Evolutionary conservation across 495 filamentous ascomycete species (phyloP).

Genomic region (Venustampulla echinocandica): DNA sequence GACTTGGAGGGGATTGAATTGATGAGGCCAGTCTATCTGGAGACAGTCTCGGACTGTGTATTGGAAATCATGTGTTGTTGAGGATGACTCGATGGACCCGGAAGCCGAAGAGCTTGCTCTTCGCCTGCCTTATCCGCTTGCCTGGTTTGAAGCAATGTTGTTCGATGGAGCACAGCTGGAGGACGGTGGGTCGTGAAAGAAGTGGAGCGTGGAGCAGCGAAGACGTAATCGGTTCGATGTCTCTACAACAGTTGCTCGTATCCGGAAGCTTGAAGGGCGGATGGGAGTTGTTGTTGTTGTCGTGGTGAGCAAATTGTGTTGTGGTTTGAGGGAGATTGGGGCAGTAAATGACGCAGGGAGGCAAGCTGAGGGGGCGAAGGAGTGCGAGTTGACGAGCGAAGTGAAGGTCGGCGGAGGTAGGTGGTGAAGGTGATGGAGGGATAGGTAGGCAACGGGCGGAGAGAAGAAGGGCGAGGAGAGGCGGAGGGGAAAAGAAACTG

Average conservation of each 20-base stretch:
- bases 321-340: background rate
- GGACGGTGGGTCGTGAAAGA: background rate
- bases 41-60: constrained; percentile 21
- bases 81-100: constrained; percentile 29
- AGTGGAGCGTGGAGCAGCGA: background rate
- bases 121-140: constrained; percentile 31
- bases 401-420: constrained; percentile 10
- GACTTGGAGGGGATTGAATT: background rate
- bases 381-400: constrained; percentile 14
- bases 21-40: constrained; percentile 3
- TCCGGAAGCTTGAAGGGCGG: background rate
- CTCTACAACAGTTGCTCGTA: background rate
- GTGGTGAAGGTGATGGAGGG: constrained; percentile 23
- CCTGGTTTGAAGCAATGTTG: background rate
- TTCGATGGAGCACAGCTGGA: background rate
- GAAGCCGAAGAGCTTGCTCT: constrained; percentile 40
- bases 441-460: constrained; percentile 25
- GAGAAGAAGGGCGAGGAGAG: constrained; percentile 28
- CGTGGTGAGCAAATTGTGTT: constrained; percentile 13
- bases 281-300: constrained; percentile 6
- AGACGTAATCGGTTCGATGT: background rate
- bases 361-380: constrained; percentile 7
- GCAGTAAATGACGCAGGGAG: constrained; percentile 13
- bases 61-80: constrained; percentile 35
- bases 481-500: constrained; percentile 23